Evolutionary conservation across 805 yeast genomes (phyloP), one percentile per base, ranked within the genome.

Genomic region (Candida sanyiensis): DNA sequence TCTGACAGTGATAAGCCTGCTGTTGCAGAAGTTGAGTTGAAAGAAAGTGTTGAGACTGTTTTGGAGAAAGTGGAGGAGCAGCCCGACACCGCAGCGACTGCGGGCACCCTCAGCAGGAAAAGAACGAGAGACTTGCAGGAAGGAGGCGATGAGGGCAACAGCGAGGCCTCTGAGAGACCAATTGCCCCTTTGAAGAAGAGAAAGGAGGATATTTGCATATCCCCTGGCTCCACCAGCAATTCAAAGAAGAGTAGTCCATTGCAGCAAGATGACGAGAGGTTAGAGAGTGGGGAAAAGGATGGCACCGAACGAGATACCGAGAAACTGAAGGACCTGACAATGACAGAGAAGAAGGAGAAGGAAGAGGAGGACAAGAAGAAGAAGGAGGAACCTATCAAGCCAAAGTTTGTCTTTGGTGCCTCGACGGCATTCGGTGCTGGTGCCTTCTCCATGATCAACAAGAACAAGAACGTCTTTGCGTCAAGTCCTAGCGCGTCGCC

Each of bases 401-500:
- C 76, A 17, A 69, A 67, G 46, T 74, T 72, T 55, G 77, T 74
- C 1, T 77, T 77, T 62, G 83, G 83, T 8, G 61, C 76, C 1
- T 54, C 70, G 3, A 66, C 80, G 0, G 51, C 66, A 18, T 75
- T 76, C 52, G 78, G 79, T 9, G 49, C 57, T 10, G 42, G 34
- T 23, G 67, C 68, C 3, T 67, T 67, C 35, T 57, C 65, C 1
- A 45, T 61, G 48, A 42, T 62, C 32, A 50, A 54, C 7, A 47
- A 51, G 17, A 48, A 38, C 27, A 58, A 54, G 31, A 62, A 57
- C 37, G 65, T 63, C 0, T 67, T 69, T 30, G 35, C 47, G 16
- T 53, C 54, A 13, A 15, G 38, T 44, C 48, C 46, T 52, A 51
- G 40, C 3, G 28, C 45, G 5, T 38, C 45, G 7, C 25, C 52